These are phyloP conservation scores for Podosphaera fusca DNA, from an alignment of 2,329 filamentous ascomycete species.

Conservation along the genomic window DNA sequence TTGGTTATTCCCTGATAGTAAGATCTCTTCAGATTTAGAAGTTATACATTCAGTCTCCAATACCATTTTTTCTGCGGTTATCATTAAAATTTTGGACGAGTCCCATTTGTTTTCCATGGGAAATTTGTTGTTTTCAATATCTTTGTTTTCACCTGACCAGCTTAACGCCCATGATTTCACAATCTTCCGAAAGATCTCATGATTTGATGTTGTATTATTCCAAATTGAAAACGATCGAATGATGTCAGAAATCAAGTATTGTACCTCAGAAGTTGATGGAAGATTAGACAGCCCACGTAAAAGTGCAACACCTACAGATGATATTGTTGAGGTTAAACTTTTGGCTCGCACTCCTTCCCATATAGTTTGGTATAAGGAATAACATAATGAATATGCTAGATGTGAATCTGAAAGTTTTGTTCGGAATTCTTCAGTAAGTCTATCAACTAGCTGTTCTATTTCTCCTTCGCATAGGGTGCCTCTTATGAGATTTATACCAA, in stretches of 20 bases:
- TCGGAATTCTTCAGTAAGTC: background rate
- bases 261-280: background rate
- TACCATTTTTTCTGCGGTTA: background rate
- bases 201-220: background rate
- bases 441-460: background rate
- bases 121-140: background rate
- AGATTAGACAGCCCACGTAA: background rate
- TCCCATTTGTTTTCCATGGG: background rate
- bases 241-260: background rate
- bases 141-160: background rate
- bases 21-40: background rate
- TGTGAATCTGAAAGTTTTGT: background rate
- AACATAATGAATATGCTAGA: slow-evolving; percentile 1
- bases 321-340: background rate
- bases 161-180: background rate
- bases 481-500: background rate
- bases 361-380: slow-evolving; percentile 9
- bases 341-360: slow-evolving; percentile 10
- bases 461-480: background rate
- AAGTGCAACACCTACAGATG: background rate
- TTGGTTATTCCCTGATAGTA: background rate
- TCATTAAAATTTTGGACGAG: background rate
- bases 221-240: background rate
- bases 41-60: background rate
- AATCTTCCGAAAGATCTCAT: background rate